These are phyloP conservation scores for Hymenoscyphus linearis DNA, from an alignment of 2,329 filamentous ascomycete species.

Conservation along the genomic window DNA sequence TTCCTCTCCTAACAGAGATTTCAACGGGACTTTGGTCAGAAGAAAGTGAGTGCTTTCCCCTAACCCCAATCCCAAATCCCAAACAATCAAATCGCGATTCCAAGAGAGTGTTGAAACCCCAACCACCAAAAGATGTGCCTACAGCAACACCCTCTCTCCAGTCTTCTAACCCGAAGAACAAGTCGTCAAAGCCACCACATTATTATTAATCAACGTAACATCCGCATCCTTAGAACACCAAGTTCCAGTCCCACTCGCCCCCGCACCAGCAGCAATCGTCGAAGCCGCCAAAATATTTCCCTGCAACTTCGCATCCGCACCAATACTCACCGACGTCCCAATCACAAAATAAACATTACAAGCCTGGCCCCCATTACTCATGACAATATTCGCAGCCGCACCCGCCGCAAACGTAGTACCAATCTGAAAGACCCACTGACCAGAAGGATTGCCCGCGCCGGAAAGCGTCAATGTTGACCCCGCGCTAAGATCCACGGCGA, in stretches of 20 bases:
- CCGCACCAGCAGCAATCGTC: background rate
- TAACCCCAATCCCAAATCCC: no score
- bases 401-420: background rate
- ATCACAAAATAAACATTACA: background rate
- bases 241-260: background rate
- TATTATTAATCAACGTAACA: background rate
- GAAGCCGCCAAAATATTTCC: background rate
- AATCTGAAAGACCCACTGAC: background rate
- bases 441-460: background rate
- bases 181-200: background rate
- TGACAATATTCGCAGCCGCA: background rate
- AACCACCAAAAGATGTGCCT: no score
- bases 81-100: no score
- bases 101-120: no score
- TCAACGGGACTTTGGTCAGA: no score
- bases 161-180: background rate
- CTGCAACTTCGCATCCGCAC: background rate
- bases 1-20: no score
- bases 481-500: background rate
- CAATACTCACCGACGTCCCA: background rate
- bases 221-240: background rate
- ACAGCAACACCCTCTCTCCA: background rate
- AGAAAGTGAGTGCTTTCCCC: no score
- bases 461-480: background rate
- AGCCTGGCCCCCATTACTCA: background rate